phyloP scores from a whole-genome alignment of 1,284 basidiomycete species.

The Apiotrichum laibachii region DNA sequence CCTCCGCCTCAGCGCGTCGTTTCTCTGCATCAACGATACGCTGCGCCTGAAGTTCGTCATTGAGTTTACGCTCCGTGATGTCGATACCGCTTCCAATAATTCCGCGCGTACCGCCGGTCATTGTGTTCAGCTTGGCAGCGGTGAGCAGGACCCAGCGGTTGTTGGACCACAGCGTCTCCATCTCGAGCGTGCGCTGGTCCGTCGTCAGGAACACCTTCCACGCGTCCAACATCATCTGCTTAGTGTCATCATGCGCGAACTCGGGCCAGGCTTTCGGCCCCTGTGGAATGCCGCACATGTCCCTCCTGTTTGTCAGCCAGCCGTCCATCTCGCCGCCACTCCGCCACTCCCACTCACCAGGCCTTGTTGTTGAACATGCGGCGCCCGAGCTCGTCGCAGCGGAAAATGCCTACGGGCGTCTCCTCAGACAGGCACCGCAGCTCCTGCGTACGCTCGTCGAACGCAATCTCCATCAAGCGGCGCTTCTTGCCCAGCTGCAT shows the following conservation, averaged over 20 bases:
- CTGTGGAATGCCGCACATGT: conserved; percentile 12
- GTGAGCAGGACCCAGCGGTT: conserved; percentile 1
- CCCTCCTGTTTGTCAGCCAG: conserved; percentile 35
- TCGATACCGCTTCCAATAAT: conserved; percentile 23
- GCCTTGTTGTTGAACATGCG: conserved; percentile 37
- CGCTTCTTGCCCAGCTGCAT: conserved; percentile 45
- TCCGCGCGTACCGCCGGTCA: conserved; percentile 15
- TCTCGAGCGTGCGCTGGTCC: too few relatives aligned
- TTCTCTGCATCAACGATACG: conserved; percentile 41
- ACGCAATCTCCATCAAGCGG: conserved; percentile 37
- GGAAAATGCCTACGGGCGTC: conserved; percentile 45
- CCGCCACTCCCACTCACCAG: conserved; percentile 35
- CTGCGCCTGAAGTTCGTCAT: conserved; percentile 37
- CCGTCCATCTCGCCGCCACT: conserved; percentile 30
- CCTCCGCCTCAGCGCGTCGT: conserved; percentile 41
- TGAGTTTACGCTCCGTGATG: conserved; percentile 42
- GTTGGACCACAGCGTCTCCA: too few relatives aligned
- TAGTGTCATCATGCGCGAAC: too few relatives aligned
- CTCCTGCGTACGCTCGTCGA: conserved; percentile 44
- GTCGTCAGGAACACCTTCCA: too few relatives aligned
- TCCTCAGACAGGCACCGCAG: conserved; percentile 39
- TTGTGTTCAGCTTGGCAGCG: conserved; percentile 10
- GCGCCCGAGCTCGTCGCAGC: conserved; percentile 32
- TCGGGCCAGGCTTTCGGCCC: too few relatives aligned
- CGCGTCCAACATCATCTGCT: too few relatives aligned